These are phyloP conservation scores for Scheffersomyces stambukii DNA, from an alignment of 1,139 yeast species.

Conservation along the genomic window DNA sequence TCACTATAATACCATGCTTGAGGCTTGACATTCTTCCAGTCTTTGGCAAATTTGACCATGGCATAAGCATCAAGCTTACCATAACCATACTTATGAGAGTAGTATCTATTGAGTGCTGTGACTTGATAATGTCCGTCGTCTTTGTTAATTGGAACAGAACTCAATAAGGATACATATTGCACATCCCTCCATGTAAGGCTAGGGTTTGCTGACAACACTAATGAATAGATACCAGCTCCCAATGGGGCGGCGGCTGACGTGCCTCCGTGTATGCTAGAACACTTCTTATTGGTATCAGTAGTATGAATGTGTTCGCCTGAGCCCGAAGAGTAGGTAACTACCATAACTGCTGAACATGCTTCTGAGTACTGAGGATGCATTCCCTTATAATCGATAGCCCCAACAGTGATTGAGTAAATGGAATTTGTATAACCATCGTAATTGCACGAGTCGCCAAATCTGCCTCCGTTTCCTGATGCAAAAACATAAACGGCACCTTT, in stretches of 20 bases:
- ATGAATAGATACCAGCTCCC: conserved; percentile 90
- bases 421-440: conserved; percentile 98
- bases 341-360: conserved; percentile 92
- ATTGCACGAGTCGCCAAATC: conserved; percentile 82
- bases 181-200: conserved; percentile 93
- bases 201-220: conserved; percentile 79
- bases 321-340: conserved; percentile 92
- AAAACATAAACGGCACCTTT: conserved; percentile 91
- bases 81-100: conserved; percentile 87
- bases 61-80: conserved; percentile 85
- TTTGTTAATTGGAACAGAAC: conserved; percentile 67
- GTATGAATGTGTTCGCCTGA: conserved; percentile 88
- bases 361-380: conserved; percentile 87
- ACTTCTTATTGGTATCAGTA: conserved; percentile 72
- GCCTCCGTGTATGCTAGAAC: conserved; percentile 83
- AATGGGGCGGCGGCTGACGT: conserved; percentile 99
- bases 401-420: conserved; percentile 90
- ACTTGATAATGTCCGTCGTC: conserved; percentile 68
- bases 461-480: conserved; percentile 95
- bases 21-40: conserved; percentile 85
- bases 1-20: conserved; percentile 78
- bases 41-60: conserved; percentile 68
- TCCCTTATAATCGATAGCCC: conserved; percentile 87
- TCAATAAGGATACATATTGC: conserved; percentile 74
- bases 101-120: conserved; percentile 57